Evolutionary conservation across 768 basidiomycete genomes (phyloP).

Genomic region (Artomyces pyxidatus): DNA sequence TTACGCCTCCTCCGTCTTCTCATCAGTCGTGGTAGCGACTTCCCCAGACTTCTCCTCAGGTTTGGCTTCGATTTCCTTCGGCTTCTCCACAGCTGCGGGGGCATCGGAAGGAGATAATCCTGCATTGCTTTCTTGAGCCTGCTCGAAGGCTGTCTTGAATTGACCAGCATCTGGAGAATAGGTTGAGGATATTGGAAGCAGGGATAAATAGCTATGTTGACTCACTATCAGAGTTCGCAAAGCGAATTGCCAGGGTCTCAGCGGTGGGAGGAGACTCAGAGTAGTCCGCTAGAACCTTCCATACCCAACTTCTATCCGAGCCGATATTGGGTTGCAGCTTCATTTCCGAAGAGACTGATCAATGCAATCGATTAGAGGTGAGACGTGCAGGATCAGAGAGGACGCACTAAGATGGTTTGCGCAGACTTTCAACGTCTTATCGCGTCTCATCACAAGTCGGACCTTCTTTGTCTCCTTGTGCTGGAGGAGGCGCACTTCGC

Average conservation of each 20-base stretch:
- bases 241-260: slow-evolving; percentile 97
- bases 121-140: slow-evolving; percentile 65
- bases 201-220: slow-evolving; percentile 6
- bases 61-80: slow-evolving; percentile 16
- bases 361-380: background rate
- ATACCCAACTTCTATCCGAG: slow-evolving; percentile 98
- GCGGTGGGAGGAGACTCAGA: slow-evolving; percentile 83
- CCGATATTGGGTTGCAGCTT: slow-evolving; percentile 95
- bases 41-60: slow-evolving; percentile 23
- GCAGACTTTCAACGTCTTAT: slow-evolving; percentile 99
- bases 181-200: background rate
- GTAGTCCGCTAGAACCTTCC: slow-evolving; percentile 94
- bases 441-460: slow-evolving; percentile 96
- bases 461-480: slow-evolving; percentile 89
- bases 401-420: slow-evolving; percentile 88
- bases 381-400: background rate
- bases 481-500: slow-evolving; percentile 85
- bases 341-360: slow-evolving; percentile 80
- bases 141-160: slow-evolving; percentile 88
- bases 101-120: slow-evolving; percentile 18
- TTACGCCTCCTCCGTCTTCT: slow-evolving; percentile 27
- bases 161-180: slow-evolving; percentile 57
- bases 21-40: no score
- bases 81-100: slow-evolving; percentile 24
- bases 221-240: slow-evolving; percentile 94